phyloP scores from a whole-genome alignment of 768 basidiomycete genomes.

The Boletus edulis region DNA sequence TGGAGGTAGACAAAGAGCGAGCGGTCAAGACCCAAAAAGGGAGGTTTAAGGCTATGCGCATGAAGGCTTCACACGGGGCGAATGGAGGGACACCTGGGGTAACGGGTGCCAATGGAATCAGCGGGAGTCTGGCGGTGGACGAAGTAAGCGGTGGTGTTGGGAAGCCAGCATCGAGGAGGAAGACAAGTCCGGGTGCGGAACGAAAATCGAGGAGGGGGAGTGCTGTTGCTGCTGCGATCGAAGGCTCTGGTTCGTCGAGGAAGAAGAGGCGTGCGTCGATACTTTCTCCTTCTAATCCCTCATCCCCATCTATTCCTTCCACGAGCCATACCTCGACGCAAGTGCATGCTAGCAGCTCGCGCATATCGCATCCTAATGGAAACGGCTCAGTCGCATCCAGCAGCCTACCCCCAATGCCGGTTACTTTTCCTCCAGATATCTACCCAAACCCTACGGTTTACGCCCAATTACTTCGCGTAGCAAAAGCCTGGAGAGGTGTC shows the following conservation, averaged over 20 bases:
- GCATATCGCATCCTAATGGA: slow-evolving; percentile 12
- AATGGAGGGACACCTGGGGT: slow-evolving; percentile 16
- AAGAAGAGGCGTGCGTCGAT: slow-evolving; percentile 41
- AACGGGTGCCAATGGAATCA: slow-evolving; percentile 19
- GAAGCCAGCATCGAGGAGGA: slow-evolving; percentile 31
- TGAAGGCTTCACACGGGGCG: slow-evolving; percentile 26
- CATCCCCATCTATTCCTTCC: slow-evolving; percentile 13
- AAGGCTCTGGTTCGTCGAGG: slow-evolving; percentile 32
- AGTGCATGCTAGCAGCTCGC: slow-evolving; percentile 17
- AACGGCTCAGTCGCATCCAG: neutral
- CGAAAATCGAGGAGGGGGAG: slow-evolving; percentile 37
- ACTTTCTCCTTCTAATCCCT: slow-evolving; percentile 24
- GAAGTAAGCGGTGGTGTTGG: slow-evolving; percentile 15
- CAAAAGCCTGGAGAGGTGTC: slow-evolving; percentile 65
- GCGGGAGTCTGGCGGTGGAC: slow-evolving; percentile 13
- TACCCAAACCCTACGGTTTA: slow-evolving; percentile 39
- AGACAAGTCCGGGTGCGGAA: slow-evolving; percentile 39
- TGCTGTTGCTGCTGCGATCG: slow-evolving; percentile 34
- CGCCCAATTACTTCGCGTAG: slow-evolving; percentile 53
- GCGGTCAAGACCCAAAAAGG: slow-evolving; percentile 46
- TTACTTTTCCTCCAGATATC: slow-evolving; percentile 36
- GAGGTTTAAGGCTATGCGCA: slow-evolving; percentile 33
- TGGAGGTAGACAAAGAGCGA: slow-evolving; percentile 45
- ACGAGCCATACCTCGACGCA: slow-evolving; percentile 12
- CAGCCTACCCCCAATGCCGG: slow-evolving; percentile 25